These are phyloP conservation scores for Euphorbia corollata DNA, from an alignment of 441 rosid genomes.

Conservation along the genomic window DNA sequence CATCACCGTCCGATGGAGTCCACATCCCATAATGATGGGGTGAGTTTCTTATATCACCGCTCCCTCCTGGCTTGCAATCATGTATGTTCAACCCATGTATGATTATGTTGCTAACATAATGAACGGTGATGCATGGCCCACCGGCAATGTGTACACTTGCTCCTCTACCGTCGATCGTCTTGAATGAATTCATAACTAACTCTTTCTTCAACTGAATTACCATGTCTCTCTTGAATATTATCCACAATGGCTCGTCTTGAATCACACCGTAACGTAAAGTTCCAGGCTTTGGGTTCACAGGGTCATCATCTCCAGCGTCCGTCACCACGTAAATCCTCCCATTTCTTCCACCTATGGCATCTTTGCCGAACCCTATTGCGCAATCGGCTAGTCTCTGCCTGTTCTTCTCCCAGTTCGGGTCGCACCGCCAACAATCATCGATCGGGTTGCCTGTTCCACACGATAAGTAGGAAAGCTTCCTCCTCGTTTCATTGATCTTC, in stretches of 20 bases:
- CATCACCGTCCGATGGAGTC: conserved; percentile 82
- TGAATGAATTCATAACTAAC: conserved; percentile 75
- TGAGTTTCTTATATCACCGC: conserved; percentile 58
- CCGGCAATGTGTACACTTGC: conserved; percentile 83
- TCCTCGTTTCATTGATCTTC: conserved; percentile 62
- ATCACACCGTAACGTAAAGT: conserved; percentile 75
- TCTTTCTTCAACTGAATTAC: conserved; percentile 74
- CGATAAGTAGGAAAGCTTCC: conserved; percentile 60
- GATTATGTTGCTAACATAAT: conserved; percentile 64
- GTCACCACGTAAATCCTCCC: conserved; percentile 72
- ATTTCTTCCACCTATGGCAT: conserved; percentile 71
- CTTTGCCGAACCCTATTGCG: conserved; percentile 85
- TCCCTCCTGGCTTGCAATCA: conserved; percentile 83
- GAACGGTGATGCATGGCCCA: conserved; percentile 88
- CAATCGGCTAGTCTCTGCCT: conserved; percentile 76
- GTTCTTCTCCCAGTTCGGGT: conserved; percentile 70
- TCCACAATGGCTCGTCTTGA: conserved; percentile 79
- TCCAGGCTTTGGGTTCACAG: conserved; percentile 75
- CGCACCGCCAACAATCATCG: conserved; percentile 93
- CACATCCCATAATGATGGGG: conserved; percentile 71
- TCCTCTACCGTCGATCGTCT: conserved; percentile 82
- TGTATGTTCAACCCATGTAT: conserved; percentile 83
- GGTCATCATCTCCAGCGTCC: conserved; percentile 54
- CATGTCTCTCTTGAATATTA: conserved; percentile 73
- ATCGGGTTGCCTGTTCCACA: conserved; percentile 84